Percentiles rank a stretch among this genome's conserved stretches.
Evolutionary conservation across 768 basidiomycete species (phyloP).

Genomic region (Boletus rubescentipes): DNA sequence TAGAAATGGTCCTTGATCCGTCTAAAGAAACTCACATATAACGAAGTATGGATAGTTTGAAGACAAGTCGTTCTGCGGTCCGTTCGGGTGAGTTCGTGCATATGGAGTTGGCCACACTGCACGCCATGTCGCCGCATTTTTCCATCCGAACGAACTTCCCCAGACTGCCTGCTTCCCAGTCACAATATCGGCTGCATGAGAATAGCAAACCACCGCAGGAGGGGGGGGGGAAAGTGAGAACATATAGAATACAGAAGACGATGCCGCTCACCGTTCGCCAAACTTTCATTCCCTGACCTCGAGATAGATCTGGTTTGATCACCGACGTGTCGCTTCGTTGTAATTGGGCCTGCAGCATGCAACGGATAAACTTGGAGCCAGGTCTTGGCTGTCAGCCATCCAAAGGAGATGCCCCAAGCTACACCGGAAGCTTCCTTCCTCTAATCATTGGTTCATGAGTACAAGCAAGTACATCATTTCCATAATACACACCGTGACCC

Average conservation of each 20-base stretch:
- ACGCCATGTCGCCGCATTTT: slow-evolving; percentile 15
- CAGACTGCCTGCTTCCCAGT: slow-evolving; percentile 47
- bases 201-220: too few species aligned
- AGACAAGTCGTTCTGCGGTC: slow-evolving; percentile 5
- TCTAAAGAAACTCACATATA: slow-evolving; percentile 26
- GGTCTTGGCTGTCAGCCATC: slow-evolving; percentile 18
- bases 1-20: background rate
- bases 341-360: background rate
- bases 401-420: slow-evolving; percentile 20
- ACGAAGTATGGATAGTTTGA: slow-evolving; percentile 25
- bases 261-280: slow-evolving; percentile 1
- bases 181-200: slow-evolving; percentile 38
- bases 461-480: background rate
- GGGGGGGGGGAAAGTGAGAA: slow-evolving; percentile 38
- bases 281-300: background rate
- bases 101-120: slow-evolving; percentile 17
- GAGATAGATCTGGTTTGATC: background rate
- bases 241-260: background rate
- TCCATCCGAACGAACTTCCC: slow-evolving; percentile 27
- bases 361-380: slow-evolving; percentile 22
- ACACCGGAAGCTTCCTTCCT: background rate
- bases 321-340: background rate
- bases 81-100: background rate
- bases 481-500: slow-evolving; percentile 7
- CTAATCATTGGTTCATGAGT: slow-evolving; percentile 9